These are phyloP conservation scores for Spirogloea muscicola DNA, from an alignment of 139 green algal genomes.

Conservation along the genomic window DNA sequence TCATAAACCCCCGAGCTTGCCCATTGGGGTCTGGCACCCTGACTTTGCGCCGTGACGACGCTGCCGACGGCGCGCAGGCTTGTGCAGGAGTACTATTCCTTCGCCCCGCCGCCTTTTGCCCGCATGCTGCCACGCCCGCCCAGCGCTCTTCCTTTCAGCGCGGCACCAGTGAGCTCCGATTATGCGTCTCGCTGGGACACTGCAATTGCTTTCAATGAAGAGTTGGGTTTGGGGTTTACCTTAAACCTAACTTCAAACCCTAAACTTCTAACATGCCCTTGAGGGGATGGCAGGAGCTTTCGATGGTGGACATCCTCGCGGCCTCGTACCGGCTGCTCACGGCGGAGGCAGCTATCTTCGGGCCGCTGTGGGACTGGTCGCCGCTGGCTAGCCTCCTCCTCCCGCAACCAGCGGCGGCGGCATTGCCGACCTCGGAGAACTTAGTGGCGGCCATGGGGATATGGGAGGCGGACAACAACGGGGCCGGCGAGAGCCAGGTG, in stretches of 20 bases:
- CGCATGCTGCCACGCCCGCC: too few species aligned
- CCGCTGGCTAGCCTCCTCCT: constrained; percentile 27
- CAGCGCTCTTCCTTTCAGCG: too few species aligned
- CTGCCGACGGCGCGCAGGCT: background rate
- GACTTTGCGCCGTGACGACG: background rate
- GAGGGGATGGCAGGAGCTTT: too few species aligned
- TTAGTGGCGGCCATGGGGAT: background rate
- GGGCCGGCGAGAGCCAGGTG: constrained; percentile 5
- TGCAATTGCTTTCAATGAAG: too few species aligned
- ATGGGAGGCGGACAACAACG: background rate
- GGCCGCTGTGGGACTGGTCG: constrained; percentile 30
- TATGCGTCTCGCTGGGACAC: too few species aligned
- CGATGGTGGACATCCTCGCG: background rate
- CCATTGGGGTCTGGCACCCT: background rate
- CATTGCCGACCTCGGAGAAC: too few species aligned
- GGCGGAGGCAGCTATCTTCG: background rate
- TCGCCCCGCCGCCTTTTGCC: constrained; percentile 24
- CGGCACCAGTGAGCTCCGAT: too few species aligned
- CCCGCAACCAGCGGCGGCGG: too few species aligned
- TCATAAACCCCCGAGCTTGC: too few species aligned
- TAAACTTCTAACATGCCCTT: too few species aligned
- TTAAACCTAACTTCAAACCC: too few species aligned
- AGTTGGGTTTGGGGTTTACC: too few species aligned
- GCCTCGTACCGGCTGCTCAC: constrained; percentile 24
- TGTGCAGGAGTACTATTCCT: constrained; percentile 11